Evolutionary conservation across 768 basidiomycete genomes (phyloP).

Genomic region (Boletus pseudopeckii): DNA sequence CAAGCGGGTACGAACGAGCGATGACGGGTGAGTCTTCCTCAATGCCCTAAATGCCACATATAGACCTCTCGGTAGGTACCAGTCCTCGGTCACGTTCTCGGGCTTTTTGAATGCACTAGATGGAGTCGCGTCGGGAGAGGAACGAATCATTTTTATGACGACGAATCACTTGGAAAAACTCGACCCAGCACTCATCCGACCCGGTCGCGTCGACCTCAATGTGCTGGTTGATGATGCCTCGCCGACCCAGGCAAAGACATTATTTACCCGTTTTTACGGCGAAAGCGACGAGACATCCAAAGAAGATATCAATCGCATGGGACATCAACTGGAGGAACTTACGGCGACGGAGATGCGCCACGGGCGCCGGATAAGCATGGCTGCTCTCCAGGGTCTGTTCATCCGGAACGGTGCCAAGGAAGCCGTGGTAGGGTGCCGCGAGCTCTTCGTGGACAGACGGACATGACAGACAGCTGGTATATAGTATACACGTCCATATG

Average conservation of each 20-base stretch:
- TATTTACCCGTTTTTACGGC: constrained; percentile 86
- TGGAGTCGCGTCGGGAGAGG: constrained; percentile 96
- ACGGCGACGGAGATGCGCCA: constrained; percentile 49
- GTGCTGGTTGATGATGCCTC: constrained; percentile 85
- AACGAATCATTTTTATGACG: constrained; percentile 98
- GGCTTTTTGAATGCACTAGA: constrained; percentile 96
- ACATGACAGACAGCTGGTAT: constrained; percentile 22
- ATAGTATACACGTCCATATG: constrained; percentile 4
- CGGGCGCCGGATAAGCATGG: constrained; percentile 84
- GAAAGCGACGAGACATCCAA: constrained; percentile 36
- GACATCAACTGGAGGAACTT: constrained; percentile 47
- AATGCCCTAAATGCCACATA: constrained; percentile 5
- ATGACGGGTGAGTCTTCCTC: constrained; percentile 72
- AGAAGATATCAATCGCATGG: constrained; percentile 45
- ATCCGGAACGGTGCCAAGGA: constrained; percentile 66
- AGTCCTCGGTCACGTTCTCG: constrained; percentile 95
- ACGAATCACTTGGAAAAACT: constrained; percentile 92
- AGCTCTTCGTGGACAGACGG: constrained; percentile 35
- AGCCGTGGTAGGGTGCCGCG: constrained; percentile 49
- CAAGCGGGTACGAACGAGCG: constrained; percentile 83
- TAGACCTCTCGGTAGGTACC: constrained; percentile 55
- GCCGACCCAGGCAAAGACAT: constrained; percentile 67
- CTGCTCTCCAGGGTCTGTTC: constrained; percentile 91
- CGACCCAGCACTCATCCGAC: constrained; percentile 92
- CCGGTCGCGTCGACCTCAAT: constrained; percentile 88